A percentile compares a stretch with the other conserved stretches of the same genome.
phyloP scores from a whole-genome alignment of 2,329 filamentous ascomycete species.

The Arthrobotrys pseudoclavata region DNA sequence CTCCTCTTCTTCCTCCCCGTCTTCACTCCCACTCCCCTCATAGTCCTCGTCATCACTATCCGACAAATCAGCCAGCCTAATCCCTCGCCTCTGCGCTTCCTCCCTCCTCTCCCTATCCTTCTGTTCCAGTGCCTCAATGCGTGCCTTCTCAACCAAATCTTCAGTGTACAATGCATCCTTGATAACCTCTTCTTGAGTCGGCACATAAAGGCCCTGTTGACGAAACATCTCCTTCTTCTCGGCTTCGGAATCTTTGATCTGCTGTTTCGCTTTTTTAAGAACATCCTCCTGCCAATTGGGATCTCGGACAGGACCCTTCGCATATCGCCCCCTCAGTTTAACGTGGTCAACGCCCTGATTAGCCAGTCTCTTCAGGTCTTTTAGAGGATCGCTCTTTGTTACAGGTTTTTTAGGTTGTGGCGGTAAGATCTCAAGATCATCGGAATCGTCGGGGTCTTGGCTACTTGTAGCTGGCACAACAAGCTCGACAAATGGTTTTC shows the following conservation, averaged over 20 bases:
- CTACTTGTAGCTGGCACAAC: slow-evolving; percentile 6
- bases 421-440: slow-evolving; percentile 65
- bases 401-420: slow-evolving; percentile 62
- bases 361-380: slow-evolving; percentile 37
- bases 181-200: slow-evolving; percentile 88
- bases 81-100: slow-evolving; percentile 68
- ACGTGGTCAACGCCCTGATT: slow-evolving; percentile 5
- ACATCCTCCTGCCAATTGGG: slow-evolving; percentile 78
- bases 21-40: slow-evolving; percentile 65
- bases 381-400: slow-evolving; percentile 43
- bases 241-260: slow-evolving; percentile 82
- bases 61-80: slow-evolving; percentile 70
- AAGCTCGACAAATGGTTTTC: slow-evolving; percentile 9
- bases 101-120: slow-evolving; percentile 77
- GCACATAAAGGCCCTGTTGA: slow-evolving; percentile 83
- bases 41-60: slow-evolving; percentile 67
- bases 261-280: slow-evolving; percentile 79
- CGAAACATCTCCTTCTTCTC: slow-evolving; percentile 81
- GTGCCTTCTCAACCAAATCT: slow-evolving; percentile 86
- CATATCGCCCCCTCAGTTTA: slow-evolving; percentile 7
- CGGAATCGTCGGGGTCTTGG: slow-evolving; percentile 46
- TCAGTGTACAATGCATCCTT: slow-evolving; percentile 86
- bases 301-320: slow-evolving; percentile 74
- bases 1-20: slow-evolving; percentile 65
- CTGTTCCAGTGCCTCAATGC: slow-evolving; percentile 80